Conservation (phyloP, 192 early-diverging fungal genomes). For the Backusella circina region DNA sequence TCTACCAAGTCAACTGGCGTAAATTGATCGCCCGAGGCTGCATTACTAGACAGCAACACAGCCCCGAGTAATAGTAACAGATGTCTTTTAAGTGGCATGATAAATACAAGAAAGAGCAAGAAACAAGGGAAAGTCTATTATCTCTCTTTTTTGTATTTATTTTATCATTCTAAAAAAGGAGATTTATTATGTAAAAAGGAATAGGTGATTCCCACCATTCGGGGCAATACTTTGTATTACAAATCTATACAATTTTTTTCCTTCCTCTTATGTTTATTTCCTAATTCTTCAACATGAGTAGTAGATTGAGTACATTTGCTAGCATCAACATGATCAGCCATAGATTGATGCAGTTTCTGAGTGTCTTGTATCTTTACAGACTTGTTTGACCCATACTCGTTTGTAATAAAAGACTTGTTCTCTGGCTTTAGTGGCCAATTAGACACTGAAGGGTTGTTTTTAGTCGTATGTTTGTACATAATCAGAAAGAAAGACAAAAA, state of each 20-base stretch:
- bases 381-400: not conserved
- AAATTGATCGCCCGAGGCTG: not conserved
- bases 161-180: not conserved
- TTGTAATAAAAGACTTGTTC: not conserved
- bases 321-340: not conserved
- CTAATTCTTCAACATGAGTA: not conserved
- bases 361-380: not conserved
- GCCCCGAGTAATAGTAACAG: not conserved
- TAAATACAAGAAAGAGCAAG: not conserved
- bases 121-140: not conserved
- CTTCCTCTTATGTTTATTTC: not conserved
- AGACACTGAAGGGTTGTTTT: not conserved
- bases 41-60: not conserved
- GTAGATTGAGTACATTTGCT: not conserved
- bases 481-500: not conserved
- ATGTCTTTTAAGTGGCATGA: not conserved
- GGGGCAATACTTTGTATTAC: not conserved
- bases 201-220: not conserved
- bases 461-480: not conserved
- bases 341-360: not conserved
- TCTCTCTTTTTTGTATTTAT: not conserved
- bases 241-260: not conserved
- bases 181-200: not conserved
- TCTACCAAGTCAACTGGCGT: conserved; percentile 61
- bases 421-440: not conserved